These are phyloP conservation scores for Fusarium nematophilum DNA, from an alignment of 2,329 filamentous ascomycete genomes.

Conservation along the genomic window DNA sequence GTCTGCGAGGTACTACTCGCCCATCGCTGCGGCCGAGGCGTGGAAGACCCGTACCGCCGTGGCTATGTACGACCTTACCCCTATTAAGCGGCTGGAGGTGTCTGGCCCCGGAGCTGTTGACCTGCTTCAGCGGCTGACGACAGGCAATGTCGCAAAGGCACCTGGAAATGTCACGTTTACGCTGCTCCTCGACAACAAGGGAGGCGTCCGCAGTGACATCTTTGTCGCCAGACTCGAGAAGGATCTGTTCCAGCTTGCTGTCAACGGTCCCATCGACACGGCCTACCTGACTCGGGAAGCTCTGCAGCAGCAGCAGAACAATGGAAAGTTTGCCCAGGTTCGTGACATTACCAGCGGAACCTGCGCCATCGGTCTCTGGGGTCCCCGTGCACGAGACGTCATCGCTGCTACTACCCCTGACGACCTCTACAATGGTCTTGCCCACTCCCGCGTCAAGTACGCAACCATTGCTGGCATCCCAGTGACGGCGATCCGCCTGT, in stretches of 20 bases:
- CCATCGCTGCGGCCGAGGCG: conserved; percentile 69
- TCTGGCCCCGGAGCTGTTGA: conserved; percentile 66
- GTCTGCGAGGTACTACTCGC: conserved; percentile 68
- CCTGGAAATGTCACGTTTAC: conserved; percentile 66
- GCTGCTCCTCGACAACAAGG: conserved; percentile 64
- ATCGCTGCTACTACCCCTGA: conserved; percentile 57
- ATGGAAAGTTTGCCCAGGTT: conserved; percentile 59
- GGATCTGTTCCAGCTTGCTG: conserved; percentile 65
- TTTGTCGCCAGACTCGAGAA: conserved; percentile 64
- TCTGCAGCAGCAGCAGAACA: conserved; percentile 52
- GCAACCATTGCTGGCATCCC: conserved; percentile 65
- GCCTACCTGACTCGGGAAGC: conserved; percentile 66
- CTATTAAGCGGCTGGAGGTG: conserved; percentile 67
- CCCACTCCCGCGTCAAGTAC: conserved; percentile 62
- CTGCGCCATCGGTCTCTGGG: conserved; percentile 72
- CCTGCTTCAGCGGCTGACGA: conserved; percentile 66
- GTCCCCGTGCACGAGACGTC: conserved; percentile 65
- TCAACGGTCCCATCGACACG: conserved; percentile 66
- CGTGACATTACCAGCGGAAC: conserved; percentile 70
- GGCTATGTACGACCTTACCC: conserved; percentile 72
- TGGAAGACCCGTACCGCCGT: conserved; percentile 73
- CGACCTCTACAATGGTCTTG: conserved; percentile 60
- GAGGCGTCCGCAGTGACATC: conserved; percentile 67
- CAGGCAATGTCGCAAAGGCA: conserved; percentile 59
- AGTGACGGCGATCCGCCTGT: conserved; percentile 65